Conservation (phyloP, 192 early-diverging fungal species). For the Podila minutissima region DNA sequence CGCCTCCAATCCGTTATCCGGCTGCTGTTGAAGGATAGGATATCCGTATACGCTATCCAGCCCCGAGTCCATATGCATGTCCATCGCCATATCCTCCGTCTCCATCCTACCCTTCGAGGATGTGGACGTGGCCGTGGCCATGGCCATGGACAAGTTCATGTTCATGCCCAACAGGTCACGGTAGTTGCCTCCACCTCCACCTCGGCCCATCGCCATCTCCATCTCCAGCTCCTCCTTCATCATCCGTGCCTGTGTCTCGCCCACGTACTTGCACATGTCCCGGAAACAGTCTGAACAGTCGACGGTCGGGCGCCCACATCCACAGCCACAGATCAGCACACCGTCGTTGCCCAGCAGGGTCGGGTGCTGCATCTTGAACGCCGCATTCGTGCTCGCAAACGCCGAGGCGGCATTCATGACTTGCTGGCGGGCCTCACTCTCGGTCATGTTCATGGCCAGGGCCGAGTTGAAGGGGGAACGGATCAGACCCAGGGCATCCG, state of each 20-base stretch:
- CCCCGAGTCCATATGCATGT: background rate
- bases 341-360: constrained; percentile 32
- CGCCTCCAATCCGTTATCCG: background rate
- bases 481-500: constrained; percentile 22
- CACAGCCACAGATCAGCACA: constrained; percentile 49
- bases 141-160: constrained; percentile 33
- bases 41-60: background rate
- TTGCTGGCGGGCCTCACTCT: constrained; percentile 24
- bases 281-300: constrained; percentile 46
- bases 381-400: constrained; percentile 16
- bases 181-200: background rate
- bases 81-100: constrained; percentile 17
- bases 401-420: constrained; percentile 12
- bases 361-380: constrained; percentile 42
- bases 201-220: constrained; percentile 3
- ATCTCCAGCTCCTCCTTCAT: constrained; percentile 39
- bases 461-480: constrained; percentile 6
- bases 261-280: constrained; percentile 46
- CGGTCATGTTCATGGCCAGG: constrained; percentile 2
- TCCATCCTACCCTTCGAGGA: constrained; percentile 4
- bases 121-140: background rate
- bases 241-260: constrained; percentile 38
- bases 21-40: background rate
- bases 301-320: constrained; percentile 46
- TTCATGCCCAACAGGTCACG: constrained; percentile 4